phyloP scores from a whole-genome alignment of 345 rosid genomes.

The Eucalyptus cladocalyx region DNA sequence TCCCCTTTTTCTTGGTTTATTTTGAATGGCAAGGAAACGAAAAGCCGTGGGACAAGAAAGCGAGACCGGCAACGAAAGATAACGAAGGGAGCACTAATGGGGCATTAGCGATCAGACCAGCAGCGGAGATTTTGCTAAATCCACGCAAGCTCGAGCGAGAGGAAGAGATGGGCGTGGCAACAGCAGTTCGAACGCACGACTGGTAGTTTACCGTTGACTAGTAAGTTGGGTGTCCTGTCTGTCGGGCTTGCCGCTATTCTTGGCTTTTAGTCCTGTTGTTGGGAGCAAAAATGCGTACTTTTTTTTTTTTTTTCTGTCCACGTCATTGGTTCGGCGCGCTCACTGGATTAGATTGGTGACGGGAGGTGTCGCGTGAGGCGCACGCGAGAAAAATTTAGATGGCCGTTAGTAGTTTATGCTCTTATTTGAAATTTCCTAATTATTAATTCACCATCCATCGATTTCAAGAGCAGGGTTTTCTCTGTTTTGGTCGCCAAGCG shows the following conservation, averaged over 20 bases:
- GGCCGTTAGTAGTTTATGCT: background rate
- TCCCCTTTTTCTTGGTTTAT: background rate
- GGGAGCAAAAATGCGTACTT: background rate
- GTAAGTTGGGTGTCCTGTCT: background rate
- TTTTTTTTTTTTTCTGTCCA: background rate
- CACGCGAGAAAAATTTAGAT: background rate
- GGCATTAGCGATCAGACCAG: background rate
- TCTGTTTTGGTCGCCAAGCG: background rate
- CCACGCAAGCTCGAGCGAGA: background rate
- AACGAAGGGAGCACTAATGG: background rate
- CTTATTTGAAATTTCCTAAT: background rate
- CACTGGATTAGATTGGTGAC: background rate
- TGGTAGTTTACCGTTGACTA: background rate
- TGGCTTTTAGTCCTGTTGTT: background rate
- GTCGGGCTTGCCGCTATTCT: background rate
- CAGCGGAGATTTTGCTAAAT: background rate
- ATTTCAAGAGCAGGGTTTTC: background rate
- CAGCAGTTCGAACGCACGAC: background rate
- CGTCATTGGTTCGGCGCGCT: background rate
- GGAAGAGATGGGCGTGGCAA: background rate
- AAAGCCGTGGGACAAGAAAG: background rate
- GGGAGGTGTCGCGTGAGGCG: background rate
- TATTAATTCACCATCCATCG: too few species aligned
- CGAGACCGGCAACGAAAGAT: background rate
- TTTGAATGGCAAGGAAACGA: background rate